Evolutionary conservation across 2,329 filamentous ascomycete species (phyloP), one percentile per base, ranked within the genome.

Genomic region (Hypoxylon sp.): DNA sequence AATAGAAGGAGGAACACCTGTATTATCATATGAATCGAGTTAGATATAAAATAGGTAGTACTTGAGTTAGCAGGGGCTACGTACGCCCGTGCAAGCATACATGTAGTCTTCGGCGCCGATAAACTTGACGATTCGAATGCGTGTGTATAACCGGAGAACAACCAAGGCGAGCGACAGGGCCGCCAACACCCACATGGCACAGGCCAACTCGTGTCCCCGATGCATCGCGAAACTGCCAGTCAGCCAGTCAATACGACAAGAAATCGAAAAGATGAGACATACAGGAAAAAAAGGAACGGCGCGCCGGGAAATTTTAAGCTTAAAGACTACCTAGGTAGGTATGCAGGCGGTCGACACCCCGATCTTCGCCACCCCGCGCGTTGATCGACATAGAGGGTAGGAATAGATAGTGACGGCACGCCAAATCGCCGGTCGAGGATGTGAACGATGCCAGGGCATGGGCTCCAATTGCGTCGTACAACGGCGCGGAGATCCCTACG

Each of bases 31-130:
- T 32, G 11, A 51, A 27, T 16, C 21, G 1, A 30, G 25, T 53
- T 53, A 65, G 53, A 25, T 29, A 12, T 34, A 34, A 19, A 14
- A 19, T 7, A 19, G 3, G 3, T 32, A 41, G 5, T 12, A 21
- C 5, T 14, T 8, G 14, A 21, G 21, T 11, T 8, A 30, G 2
- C 11, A 27, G 16, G n/a, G 11, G 9, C n/a, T 34, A 66, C 73
- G 32, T 67, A 74, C 61, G 29, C 76, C 74, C 19, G 78, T 80
- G 57, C 71, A 74, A 14, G 73, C 70, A 67, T 77, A 80, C 63
- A 80, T 70, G 61, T 80, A 71, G 61, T 80, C 78, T 61, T 80
- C 78, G 37, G 71, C 67, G 53, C 76, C 78, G 61, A 79, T 67
- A 43, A 79, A 79, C 57, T 70, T 76, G 57, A 80, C 74, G 67